These are phyloP conservation scores for Tylopilus vinaceipallidus DNA, from an alignment of 768 basidiomycete genomes.

Conservation along the genomic window DNA sequence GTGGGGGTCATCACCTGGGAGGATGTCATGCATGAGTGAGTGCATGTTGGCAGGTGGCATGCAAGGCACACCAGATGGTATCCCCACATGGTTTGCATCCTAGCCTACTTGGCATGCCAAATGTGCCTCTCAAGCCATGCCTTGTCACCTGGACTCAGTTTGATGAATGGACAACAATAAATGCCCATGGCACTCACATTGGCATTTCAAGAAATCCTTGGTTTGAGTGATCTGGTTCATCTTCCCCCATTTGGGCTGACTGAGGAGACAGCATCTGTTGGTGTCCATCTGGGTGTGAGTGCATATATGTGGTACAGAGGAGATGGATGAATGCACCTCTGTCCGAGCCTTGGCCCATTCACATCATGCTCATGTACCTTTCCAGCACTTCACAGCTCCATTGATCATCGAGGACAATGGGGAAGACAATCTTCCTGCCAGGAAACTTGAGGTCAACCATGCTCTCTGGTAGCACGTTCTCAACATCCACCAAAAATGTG, in stretches of 20 bases:
- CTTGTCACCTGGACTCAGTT: conserved; percentile 61
- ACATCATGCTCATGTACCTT: conserved; percentile 57
- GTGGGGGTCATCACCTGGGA: conserved; percentile 78
- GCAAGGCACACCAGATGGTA: conserved; percentile 66
- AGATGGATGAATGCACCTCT: conserved; percentile 55
- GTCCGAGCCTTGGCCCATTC: conserved; percentile 79
- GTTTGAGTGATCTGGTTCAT: conserved; percentile 55
- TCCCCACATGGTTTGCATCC: conserved; percentile 92
- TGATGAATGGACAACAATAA: not conserved
- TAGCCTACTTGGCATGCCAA: conserved; percentile 97
- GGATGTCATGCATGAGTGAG: not conserved
- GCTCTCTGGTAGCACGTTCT: conserved; percentile 39
- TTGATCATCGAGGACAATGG: conserved; percentile 59
- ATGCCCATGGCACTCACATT: conserved; percentile 47
- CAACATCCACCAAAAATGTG: conserved; percentile 36
- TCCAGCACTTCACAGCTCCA: conserved; percentile 55
- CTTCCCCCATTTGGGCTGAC: conserved; percentile 64
- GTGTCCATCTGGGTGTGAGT: conserved; percentile 50
- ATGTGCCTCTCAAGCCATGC: conserved; percentile 94
- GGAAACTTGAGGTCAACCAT: conserved; percentile 44
- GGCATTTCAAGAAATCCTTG: conserved; percentile 63
- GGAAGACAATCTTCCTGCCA: conserved; percentile 55
- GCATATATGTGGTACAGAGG: conserved; percentile 24
- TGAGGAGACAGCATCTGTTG: conserved; percentile 39
- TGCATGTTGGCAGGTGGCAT: not conserved